Conservation (phyloP, 306 rosid genomes). For the Vicia villosa region DNA sequence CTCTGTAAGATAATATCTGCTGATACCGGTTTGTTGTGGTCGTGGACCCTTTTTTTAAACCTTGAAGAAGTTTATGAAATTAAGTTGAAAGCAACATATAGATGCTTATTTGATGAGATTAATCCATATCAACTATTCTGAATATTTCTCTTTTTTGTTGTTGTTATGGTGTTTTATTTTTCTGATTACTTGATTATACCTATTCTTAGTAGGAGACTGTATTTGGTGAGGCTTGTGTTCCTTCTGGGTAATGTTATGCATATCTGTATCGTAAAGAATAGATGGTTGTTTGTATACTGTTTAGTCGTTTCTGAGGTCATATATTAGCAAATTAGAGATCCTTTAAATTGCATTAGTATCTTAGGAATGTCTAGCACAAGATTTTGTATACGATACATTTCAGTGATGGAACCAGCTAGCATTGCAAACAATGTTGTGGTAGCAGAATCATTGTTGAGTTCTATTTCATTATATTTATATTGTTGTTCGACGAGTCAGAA, state of each 20-base stretch:
- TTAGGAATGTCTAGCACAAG: not conserved
- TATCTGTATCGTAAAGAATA: not conserved
- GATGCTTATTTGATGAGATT: not conserved
- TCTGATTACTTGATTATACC: not conserved
- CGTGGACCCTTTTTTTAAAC: too few species aligned
- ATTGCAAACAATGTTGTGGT: not conserved
- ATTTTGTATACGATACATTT: conserved; percentile 1
- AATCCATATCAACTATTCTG: not conserved
- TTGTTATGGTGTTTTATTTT: not conserved
- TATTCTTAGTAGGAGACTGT: not conserved
- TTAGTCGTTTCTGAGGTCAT: not conserved
- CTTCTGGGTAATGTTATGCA: not conserved
- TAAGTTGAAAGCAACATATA: not conserved
- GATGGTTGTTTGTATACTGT: not conserved
- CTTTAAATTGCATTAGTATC: conserved; percentile 10
- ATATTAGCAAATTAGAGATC: not conserved
- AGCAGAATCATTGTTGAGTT: not conserved
- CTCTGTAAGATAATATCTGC: too few species aligned
- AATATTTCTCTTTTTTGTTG: not conserved
- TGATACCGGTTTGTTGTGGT: too few species aligned
- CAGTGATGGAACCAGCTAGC: not conserved
- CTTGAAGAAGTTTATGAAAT: not conserved
- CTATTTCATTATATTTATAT: not conserved
- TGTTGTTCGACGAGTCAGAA: not conserved
- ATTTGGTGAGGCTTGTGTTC: conserved; percentile 3